phyloP scores from a whole-genome alignment of 106 monocot species.

The Dendrobium huoshanense region DNA sequence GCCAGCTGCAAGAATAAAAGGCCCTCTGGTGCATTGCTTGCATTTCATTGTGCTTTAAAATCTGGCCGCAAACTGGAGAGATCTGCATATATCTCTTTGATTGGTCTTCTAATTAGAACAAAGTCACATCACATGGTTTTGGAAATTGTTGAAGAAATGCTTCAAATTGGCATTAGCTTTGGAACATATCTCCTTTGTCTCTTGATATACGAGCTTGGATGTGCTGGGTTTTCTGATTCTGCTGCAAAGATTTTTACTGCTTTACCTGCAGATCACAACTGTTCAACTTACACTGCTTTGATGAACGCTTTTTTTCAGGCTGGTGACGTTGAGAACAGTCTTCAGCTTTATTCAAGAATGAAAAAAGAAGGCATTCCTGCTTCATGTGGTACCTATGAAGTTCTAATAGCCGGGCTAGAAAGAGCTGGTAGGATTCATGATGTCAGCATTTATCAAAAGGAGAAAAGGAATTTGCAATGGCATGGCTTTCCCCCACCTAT shows the following conservation, averaged over 20 bases:
- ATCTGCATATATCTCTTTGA: constrained; percentile 41
- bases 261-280: constrained; percentile 34
- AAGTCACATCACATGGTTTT: constrained; percentile 24
- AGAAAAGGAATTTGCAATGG: constrained; percentile 45
- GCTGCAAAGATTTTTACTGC: constrained; percentile 44
- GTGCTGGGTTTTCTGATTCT: constrained; percentile 34
- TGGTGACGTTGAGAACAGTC: constrained; percentile 37
- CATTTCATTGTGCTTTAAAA: constrained; percentile 35
- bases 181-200: constrained; percentile 53
- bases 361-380: constrained; percentile 31
- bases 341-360: constrained; percentile 51
- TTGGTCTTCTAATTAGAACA: constrained; percentile 54
- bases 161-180: constrained; percentile 27
- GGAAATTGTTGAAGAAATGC: constrained; percentile 59
- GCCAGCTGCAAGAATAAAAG: constrained; percentile 27
- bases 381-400: constrained; percentile 54
- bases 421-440: constrained; percentile 43
- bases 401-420: constrained; percentile 49
- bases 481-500: constrained; percentile 4
- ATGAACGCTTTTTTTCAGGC: constrained; percentile 55
- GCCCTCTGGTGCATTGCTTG: constrained; percentile 37
- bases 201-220: constrained; percentile 49
- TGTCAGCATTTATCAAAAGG: constrained; percentile 46
- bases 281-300: constrained; percentile 58
- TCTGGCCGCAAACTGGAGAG: constrained; percentile 31